A percentile compares a stretch with the other conserved stretches of the same genome.
Evolutionary conservation across 768 basidiomycete species (phyloP).

Genomic region (Heimioporus sp.): DNA sequence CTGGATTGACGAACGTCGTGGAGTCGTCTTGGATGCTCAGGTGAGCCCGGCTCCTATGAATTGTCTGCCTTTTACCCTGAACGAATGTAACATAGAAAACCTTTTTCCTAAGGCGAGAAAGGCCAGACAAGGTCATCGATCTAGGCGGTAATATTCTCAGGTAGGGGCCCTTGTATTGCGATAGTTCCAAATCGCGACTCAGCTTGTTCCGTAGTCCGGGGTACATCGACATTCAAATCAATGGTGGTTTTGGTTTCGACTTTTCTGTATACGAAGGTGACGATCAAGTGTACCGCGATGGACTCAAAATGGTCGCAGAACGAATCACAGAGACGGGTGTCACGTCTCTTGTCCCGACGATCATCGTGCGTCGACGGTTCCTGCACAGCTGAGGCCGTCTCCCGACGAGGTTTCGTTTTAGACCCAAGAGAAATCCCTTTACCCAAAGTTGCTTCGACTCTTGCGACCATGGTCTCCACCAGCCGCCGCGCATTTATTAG

Average conservation of each 20-base stretch:
- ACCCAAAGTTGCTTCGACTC: conserved; percentile 66
- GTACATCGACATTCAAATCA: conserved; percentile 85
- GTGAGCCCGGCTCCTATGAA: conserved; percentile 31
- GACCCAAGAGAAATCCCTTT: conserved; percentile 78
- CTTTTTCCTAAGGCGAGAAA: conserved; percentile 58
- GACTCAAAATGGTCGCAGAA: conserved; percentile 68
- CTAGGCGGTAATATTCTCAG: conserved; percentile 77
- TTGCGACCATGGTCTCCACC: conserved; percentile 66
- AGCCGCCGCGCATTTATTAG: conserved; percentile 69
- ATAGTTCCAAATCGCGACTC: conserved; percentile 9
- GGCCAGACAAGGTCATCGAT: conserved; percentile 65
- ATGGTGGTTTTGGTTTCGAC: conserved; percentile 86
- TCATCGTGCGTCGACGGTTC: conserved; percentile 54
- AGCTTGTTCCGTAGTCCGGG: conserved; percentile 57
- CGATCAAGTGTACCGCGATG: conserved; percentile 63
- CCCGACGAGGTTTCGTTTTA: conserved; percentile 23
- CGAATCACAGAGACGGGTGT: conserved; percentile 85
- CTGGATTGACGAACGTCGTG: conserved; percentile 76
- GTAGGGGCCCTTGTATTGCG: conserved; percentile 27
- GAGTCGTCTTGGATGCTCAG: conserved; percentile 75
- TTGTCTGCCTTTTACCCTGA: background rate
- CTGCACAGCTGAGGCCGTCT: background rate
- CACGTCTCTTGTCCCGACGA: conserved; percentile 69
- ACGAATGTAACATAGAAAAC: conserved; percentile 47
- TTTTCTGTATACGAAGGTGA: conserved; percentile 79